Percentiles rank a stretch among this genome's conserved stretches.
phyloP scores from a whole-genome alignment of 2,329 filamentous ascomycete genomes.

The Pseudopyricularia cyperi region DNA sequence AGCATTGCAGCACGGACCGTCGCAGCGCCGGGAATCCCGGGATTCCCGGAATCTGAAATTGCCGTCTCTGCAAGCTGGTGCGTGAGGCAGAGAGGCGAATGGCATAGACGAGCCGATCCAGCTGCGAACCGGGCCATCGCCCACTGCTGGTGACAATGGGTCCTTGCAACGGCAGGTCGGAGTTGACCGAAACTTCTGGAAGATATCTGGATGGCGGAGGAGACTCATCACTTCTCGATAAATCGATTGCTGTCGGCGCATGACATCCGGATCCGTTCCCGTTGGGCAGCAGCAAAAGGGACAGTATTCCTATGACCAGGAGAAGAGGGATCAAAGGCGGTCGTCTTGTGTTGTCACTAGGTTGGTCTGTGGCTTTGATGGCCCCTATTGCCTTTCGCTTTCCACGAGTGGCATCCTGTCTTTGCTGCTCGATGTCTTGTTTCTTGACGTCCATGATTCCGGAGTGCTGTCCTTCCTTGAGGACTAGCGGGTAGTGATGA shows the following conservation, averaged over 20 bases:
- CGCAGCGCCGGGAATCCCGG: background rate
- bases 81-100: background rate
- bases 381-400: background rate
- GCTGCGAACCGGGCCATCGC: background rate
- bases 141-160: background rate
- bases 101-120: background rate
- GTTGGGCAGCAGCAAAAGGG: background rate
- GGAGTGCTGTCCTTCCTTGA: no score
- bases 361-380: background rate
- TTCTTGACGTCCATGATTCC: background rate
- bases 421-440: background rate
- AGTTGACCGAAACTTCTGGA: background rate
- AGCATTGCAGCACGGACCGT: slow-evolving; percentile 38
- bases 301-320: background rate
- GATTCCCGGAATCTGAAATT: background rate
- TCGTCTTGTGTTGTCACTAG: background rate
- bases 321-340: background rate
- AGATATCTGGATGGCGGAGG: background rate
- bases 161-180: background rate
- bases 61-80: background rate
- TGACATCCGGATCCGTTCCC: background rate
- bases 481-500: no score
- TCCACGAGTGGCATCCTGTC: background rate
- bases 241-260: background rate
- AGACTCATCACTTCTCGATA: background rate